phyloP scores from a whole-genome alignment of 2,329 filamentous ascomycete species.

The Paraconiothyrium brasiliense region DNA sequence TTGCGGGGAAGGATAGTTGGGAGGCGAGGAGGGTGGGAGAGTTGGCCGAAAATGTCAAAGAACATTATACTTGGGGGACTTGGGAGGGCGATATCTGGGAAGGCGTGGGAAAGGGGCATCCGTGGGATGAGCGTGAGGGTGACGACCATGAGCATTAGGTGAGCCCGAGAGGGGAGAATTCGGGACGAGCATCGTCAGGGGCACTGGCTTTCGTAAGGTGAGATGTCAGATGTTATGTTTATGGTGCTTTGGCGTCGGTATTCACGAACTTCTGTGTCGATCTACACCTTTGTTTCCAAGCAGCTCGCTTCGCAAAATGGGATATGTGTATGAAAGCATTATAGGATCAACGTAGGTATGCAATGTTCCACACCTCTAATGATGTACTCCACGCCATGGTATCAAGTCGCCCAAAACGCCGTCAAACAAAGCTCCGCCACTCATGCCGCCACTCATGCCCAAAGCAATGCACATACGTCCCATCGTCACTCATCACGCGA shows the following conservation, averaged over 20 bases:
- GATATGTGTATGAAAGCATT: background rate
- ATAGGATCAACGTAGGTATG: background rate
- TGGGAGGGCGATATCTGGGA: slow-evolving; percentile 37
- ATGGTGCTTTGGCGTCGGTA: background rate
- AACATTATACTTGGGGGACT: slow-evolving; percentile 38
- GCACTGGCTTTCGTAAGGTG: too few relatives aligned
- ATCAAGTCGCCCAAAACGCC: slow-evolving; percentile 2
- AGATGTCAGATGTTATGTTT: background rate
- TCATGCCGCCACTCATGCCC: background rate
- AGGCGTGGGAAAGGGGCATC: slow-evolving; percentile 23
- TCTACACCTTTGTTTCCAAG: background rate
- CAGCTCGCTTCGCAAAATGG: background rate
- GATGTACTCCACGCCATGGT: background rate
- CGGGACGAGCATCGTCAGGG: background rate
- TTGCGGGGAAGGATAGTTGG: slow-evolving; percentile 39
- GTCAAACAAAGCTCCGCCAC: background rate
- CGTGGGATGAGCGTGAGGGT: slow-evolving; percentile 15
- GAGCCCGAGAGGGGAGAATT: background rate
- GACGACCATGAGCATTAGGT: slow-evolving; percentile 4
- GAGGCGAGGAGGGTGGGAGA: slow-evolving; percentile 34
- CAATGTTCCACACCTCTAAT: background rate
- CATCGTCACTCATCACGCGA: slow-evolving; percentile 2
- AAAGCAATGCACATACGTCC: background rate
- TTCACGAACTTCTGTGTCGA: background rate
- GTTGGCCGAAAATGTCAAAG: slow-evolving; percentile 34